Conservation (phyloP, 441 rosid genomes). For the Populus hybrid region DNA sequence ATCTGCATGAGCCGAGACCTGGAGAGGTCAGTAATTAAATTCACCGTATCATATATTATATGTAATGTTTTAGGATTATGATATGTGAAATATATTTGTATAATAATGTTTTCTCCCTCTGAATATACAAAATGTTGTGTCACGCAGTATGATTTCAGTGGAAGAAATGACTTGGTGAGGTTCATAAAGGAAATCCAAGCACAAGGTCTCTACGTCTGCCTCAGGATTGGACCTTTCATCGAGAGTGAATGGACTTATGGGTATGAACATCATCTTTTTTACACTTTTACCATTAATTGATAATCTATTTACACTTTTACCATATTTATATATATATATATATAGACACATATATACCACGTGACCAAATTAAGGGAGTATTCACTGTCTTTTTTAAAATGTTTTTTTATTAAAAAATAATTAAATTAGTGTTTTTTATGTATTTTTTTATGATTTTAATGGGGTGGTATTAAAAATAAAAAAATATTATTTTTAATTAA, state of each 20-base stretch:
- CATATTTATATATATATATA: too few relatives aligned
- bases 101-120: neutral
- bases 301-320: too few relatives aligned
- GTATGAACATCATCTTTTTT: constrained; percentile 24
- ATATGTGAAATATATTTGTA: neutral
- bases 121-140: neutral
- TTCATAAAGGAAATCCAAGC: constrained; percentile 78
- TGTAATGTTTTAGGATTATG: too few relatives aligned
- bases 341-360: accelerated
- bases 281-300: neutral
- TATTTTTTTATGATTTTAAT: too few relatives aligned
- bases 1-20: constrained; percentile 71
- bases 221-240: constrained; percentile 26
- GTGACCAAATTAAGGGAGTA: too few relatives aligned
- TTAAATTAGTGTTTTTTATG: too few relatives aligned
- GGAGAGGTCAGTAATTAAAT: constrained; percentile 48
- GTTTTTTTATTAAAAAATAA: too few relatives aligned
- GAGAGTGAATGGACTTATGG: constrained; percentile 95
- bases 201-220: constrained; percentile 67
- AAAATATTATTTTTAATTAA: too few relatives aligned
- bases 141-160: constrained; percentile 74
- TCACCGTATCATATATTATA: neutral
- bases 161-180: constrained; percentile 67
- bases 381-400: too few relatives aligned
- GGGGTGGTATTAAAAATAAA: too few relatives aligned